These are phyloP conservation scores for Arxiozyma bovina DNA, from an alignment of 1,139 yeast genomes.

Conservation along the genomic window DNA sequence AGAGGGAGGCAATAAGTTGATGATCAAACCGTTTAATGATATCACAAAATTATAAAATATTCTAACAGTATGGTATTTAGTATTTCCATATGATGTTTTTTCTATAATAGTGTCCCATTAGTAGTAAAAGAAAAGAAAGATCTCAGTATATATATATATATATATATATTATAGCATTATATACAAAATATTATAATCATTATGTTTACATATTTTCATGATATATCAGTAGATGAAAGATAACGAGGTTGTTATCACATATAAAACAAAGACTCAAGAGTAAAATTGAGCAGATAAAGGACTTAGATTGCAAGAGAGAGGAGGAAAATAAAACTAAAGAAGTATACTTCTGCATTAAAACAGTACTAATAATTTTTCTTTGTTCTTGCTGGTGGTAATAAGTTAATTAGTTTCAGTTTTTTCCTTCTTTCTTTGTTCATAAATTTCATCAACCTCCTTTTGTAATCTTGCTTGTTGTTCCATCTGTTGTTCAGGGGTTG, in stretches of 20 bases:
- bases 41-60: too few relatives aligned
- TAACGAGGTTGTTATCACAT: too few relatives aligned
- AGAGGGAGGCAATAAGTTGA: not conserved
- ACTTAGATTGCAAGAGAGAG: too few relatives aligned
- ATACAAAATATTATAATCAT: not conserved
- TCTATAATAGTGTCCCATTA: too few relatives aligned
- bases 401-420: not conserved
- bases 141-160: not conserved
- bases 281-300: too few relatives aligned
- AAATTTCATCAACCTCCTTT: conserved; percentile 35
- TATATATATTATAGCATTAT: too few relatives aligned
- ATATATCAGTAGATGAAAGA: too few relatives aligned
- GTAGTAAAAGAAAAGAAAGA: not conserved
- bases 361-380: not conserved
- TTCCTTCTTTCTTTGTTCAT: conserved; percentile 24
- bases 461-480: conserved; percentile 47
- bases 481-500: conserved; percentile 78
- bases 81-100: too few relatives aligned
- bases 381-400: not conserved
- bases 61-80: not conserved
- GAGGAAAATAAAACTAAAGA: not conserved
- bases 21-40: too few relatives aligned
- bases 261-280: too few relatives aligned
- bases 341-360: too few relatives aligned
- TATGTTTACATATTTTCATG: not conserved